Conservation (phyloP, 257 asterid genomes). For the Przewalskia tangutica region DNA sequence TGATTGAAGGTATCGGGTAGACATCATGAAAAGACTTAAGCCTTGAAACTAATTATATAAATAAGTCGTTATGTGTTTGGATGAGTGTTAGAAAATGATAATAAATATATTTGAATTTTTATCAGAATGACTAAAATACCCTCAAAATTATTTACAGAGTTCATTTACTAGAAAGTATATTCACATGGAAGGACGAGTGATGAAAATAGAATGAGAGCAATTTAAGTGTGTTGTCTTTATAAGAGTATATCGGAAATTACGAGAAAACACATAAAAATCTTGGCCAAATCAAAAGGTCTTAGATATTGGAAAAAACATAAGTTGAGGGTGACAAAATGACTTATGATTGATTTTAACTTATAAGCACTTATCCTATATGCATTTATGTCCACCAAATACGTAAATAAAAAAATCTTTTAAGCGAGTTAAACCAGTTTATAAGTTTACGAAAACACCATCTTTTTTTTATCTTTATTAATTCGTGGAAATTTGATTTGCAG, state of each 20-base stretch:
- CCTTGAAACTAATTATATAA: background rate
- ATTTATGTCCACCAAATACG: background rate
- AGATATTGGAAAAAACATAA: too few species aligned
- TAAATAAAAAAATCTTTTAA: background rate
- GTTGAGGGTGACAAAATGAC: background rate
- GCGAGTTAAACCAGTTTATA: background rate
- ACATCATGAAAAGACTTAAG: background rate
- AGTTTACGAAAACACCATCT: background rate
- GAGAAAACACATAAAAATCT: background rate
- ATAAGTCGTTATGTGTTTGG: background rate
- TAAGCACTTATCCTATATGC: background rate
- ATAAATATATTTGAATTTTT: background rate
- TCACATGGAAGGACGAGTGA: background rate
- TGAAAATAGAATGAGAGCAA: background rate
- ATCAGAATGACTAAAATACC: background rate
- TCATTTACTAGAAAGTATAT: background rate
- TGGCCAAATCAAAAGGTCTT: background rate
- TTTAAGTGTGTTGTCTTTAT: background rate
- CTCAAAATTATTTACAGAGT: background rate
- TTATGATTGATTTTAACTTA: background rate
- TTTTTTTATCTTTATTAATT: background rate
- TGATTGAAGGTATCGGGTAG: background rate
- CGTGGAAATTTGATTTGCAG: conserved; percentile 12
- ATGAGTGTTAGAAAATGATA: background rate
- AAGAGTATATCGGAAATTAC: background rate